Evolutionary conservation across 2,329 filamentous ascomycete species (phyloP).

Genomic region (Colletotrichum chlorophyti): DNA sequence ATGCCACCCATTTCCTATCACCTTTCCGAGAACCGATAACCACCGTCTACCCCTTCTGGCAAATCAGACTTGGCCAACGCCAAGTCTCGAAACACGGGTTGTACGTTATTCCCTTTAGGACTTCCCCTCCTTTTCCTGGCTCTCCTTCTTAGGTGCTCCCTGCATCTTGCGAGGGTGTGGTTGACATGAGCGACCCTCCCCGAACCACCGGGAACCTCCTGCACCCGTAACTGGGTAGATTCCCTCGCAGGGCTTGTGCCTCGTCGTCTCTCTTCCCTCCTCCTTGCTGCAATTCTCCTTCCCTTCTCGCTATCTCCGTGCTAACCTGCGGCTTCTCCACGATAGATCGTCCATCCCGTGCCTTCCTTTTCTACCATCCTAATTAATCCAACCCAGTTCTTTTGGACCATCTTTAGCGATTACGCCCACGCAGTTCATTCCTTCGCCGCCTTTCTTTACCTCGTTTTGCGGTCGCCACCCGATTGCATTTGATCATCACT

Average conservation of each 20-base stretch:
- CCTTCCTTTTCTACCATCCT: conserved; percentile 13
- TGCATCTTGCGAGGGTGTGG: conserved; percentile 32
- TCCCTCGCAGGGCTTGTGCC: conserved; percentile 30
- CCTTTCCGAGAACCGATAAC: conserved; percentile 15
- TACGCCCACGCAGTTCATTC: conserved; percentile 10
- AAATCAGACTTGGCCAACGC: conserved; percentile 34
- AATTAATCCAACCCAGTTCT: conserved; percentile 24
- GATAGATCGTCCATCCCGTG: conserved; percentile 18
- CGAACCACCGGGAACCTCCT: conserved; percentile 31
- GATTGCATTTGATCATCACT: conserved; percentile 5
- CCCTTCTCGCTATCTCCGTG: neutral
- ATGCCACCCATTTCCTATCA: neutral
- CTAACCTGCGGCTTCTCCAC: conserved; percentile 16
- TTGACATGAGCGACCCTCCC: conserved; percentile 33
- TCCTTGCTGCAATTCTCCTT: conserved; percentile 21
- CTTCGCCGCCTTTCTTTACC: conserved; percentile 20
- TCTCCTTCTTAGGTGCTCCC: conserved; percentile 39
- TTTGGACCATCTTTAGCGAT: neutral
- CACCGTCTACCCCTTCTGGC: conserved; percentile 21
- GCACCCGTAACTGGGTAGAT: conserved; percentile 35
- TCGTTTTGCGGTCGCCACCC: conserved; percentile 4
- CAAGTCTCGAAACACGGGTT: conserved; percentile 48
- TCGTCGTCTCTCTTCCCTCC: conserved; percentile 22
- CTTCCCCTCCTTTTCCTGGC: conserved; percentile 40
- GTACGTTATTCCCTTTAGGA: conserved; percentile 47